Base-by-base conservation (phyloP, 495 filamentous ascomycete genomes). In the Hyaloscypha hepaticicola region DNA sequence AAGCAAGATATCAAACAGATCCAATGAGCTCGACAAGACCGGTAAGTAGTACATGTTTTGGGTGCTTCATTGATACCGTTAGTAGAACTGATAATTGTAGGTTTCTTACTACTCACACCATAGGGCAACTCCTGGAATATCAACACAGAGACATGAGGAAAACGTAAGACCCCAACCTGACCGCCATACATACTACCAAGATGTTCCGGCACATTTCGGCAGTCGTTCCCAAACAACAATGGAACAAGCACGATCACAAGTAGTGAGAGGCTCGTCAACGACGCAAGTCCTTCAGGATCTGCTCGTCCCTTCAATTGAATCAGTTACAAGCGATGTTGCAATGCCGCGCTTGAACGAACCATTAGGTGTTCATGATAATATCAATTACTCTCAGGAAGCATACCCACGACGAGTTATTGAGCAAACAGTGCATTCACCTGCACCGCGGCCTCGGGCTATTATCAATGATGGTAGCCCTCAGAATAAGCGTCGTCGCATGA, bases 291-390 rank as follows among this genome's bases (percentile, higher is more conserved):
- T 75, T 1, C 74, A 76, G 63, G 78, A 80, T 41, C 69, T 76
- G 61, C 72, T 75, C 51, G 69, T 80, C 12, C 72, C 66, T 55
- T 80, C 78, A 19, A 77, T 80, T 60, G 78, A 80, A 63, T 68
- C 76, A 31, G 58, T 64, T 9, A 74, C 74, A 62, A 75, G 72
- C 21, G 65, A 69, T 57, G 58, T 38, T 59, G 25, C 57, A 12
- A 56, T 52, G 60, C 51, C 61, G 12, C 55, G 28, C 45, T n/a
- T 38, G 33, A 52, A 70, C 57, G 48, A 55, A 61, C 58, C 48
- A 34, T 60, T 27, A 53, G 53, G 27, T 26, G 34, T 45, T 16
- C 41, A 61, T 19, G 21, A 52, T 55, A 38, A 27, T 27, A 65
- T 67, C 29, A 38, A 59, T 41, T 52, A 63, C 29, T 19, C 48